These are phyloP conservation scores for Solanum pinnatisectum DNA, from an alignment of 257 asterid species.

Conservation along the genomic window DNA sequence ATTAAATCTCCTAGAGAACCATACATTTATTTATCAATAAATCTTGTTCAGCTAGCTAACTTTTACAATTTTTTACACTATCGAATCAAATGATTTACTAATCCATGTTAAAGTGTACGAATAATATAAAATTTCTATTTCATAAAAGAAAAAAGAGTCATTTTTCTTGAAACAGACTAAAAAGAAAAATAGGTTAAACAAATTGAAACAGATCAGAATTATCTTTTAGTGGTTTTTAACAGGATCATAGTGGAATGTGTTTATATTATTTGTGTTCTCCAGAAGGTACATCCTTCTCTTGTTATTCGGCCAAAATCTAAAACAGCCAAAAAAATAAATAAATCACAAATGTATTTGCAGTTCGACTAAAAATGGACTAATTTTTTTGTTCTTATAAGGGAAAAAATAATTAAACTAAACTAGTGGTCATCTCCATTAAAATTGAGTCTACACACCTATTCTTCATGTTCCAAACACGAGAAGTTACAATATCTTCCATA, in stretches of 20 bases:
- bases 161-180: too few species aligned
- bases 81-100: background rate
- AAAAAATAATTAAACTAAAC: background rate
- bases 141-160: too few species aligned
- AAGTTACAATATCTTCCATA: conserved; percentile 55
- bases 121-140: too few species aligned
- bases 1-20: conserved; percentile 11
- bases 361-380: background rate
- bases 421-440: background rate
- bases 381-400: background rate
- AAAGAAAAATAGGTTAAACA: too few species aligned
- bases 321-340: background rate
- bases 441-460: conserved; percentile 33
- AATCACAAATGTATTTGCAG: conserved; percentile 13
- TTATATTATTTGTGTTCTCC: conserved; percentile 69
- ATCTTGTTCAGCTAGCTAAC: background rate
- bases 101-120: too few species aligned
- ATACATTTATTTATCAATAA: background rate
- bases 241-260: background rate
- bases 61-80: background rate
- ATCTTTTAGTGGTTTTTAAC: background rate
- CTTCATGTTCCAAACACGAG: conserved; percentile 49
- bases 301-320: conserved; percentile 48
- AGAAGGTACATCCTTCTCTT: conserved; percentile 93
- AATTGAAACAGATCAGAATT: too few species aligned